A percentile compares a stretch with the other conserved stretches of the same genome.
phyloP scores from a whole-genome alignment of 2,329 filamentous ascomycete genomes.

The Hypoxylon sp. region DNA sequence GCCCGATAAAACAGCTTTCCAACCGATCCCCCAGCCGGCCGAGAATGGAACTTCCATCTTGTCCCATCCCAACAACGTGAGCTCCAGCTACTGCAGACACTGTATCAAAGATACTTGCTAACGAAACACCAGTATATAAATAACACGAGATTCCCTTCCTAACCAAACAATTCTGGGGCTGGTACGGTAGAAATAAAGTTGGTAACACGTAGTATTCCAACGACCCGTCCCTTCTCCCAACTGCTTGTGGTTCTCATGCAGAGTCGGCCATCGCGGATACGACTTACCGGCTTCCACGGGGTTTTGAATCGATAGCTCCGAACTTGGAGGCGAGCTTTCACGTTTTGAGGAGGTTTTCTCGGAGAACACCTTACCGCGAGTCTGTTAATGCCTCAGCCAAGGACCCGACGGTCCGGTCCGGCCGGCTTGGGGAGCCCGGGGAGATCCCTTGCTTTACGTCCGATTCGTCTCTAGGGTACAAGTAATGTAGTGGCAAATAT shows the following conservation, averaged over 20 bases:
- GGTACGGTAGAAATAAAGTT: not conserved
- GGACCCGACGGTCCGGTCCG: constrained; percentile 2
- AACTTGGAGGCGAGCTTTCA: not conserved
- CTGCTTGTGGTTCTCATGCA: not conserved
- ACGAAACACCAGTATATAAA: not conserved
- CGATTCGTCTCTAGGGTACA: not conserved
- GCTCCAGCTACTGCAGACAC: not conserved
- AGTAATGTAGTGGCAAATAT: not conserved
- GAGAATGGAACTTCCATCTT: not conserved
- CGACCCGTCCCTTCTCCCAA: not conserved
- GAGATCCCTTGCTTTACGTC: not conserved
- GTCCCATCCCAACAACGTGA: not conserved
- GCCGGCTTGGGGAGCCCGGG: not conserved
- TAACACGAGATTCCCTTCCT: not conserved
- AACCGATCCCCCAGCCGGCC: not conserved
- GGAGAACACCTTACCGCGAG: not conserved
- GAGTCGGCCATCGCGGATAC: not conserved
- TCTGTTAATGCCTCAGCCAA: constrained; percentile 5
- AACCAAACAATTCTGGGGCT: not conserved
- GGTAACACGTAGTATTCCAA: not conserved
- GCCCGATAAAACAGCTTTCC: constrained; percentile 1
- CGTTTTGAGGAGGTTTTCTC: not conserved
- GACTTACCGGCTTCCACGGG: not conserved
- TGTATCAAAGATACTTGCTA: not conserved
- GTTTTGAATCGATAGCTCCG: not conserved